phyloP scores from a whole-genome alignment of 495 filamentous ascomycete species.

The Penicillium taxi region DNA sequence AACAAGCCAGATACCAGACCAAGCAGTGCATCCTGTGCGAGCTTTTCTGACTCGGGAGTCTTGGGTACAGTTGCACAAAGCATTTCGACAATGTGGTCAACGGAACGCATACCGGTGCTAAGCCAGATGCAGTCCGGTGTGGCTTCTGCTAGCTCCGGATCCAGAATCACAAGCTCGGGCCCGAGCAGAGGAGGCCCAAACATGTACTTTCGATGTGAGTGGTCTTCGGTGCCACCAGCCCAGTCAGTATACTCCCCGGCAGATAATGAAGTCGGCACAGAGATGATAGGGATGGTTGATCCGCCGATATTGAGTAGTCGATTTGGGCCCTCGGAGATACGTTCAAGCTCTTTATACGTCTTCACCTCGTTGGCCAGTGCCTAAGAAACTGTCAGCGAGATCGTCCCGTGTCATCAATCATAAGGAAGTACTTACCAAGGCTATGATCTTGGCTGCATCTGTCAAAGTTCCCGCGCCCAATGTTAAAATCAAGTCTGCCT shows the following conservation, averaged over 20 bases:
- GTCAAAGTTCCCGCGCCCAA: constrained; percentile 54
- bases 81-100: constrained; percentile 59
- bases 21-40: constrained; percentile 36
- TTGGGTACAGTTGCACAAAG: constrained; percentile 36
- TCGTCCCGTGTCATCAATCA: too few relatives aligned
- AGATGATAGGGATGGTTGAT: constrained; percentile 46
- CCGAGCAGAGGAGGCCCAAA: constrained; percentile 40
- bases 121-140: constrained; percentile 55
- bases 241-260: constrained; percentile 53
- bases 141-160: constrained; percentile 46
- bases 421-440: constrained; percentile 40
- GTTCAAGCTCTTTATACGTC: constrained; percentile 35
- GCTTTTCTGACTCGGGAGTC: constrained; percentile 30
- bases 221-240: constrained; percentile 49
- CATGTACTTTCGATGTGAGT: constrained; percentile 43
- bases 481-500: constrained; percentile 51
- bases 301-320: constrained; percentile 26
- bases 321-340: constrained; percentile 29
- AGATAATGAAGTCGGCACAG: constrained; percentile 55
- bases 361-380: constrained; percentile 42
- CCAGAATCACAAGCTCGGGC: constrained; percentile 50
- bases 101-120: constrained; percentile 50
- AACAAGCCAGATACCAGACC: constrained; percentile 46
- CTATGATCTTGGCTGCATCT: constrained; percentile 53
- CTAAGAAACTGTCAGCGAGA: constrained; percentile 11